Evolutionary conservation across 2,329 filamentous ascomycete genomes (phyloP).

Genomic region (Apiospora saccharicola): DNA sequence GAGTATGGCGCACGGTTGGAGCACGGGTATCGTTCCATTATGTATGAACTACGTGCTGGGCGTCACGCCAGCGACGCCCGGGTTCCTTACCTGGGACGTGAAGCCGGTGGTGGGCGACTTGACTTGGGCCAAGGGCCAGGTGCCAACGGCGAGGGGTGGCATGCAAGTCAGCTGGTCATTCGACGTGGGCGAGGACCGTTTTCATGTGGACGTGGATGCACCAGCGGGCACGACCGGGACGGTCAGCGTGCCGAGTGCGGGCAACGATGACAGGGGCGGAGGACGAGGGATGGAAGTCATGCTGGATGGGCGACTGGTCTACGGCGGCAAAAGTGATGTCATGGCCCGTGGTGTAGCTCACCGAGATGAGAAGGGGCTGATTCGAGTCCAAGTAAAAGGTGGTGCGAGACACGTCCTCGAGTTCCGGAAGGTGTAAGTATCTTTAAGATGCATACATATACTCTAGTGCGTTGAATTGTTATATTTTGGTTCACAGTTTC

Average conservation of each 20-base stretch:
- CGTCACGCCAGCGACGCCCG: slow-evolving; percentile 51
- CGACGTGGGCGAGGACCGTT: slow-evolving; percentile 25
- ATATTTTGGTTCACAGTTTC: not conserved
- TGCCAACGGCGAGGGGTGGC: slow-evolving; percentile 50
- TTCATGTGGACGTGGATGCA: slow-evolving; percentile 42
- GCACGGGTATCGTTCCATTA: slow-evolving; percentile 57
- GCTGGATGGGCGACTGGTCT: slow-evolving; percentile 24
- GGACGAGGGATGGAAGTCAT: not conserved
- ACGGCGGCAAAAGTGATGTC: not conserved
- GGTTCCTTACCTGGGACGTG: slow-evolving; percentile 51
- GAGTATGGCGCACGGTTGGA: slow-evolving; percentile 60
- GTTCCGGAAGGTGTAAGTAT: not conserved
- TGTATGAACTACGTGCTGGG: slow-evolving; percentile 56
- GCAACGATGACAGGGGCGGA: not conserved
- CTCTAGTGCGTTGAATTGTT: not conserved
- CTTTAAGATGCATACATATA: not conserved
- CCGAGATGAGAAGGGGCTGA: slow-evolving; percentile 25
- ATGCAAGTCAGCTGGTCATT: slow-evolving; percentile 50
- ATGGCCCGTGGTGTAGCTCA: not conserved
- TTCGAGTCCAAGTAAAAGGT: slow-evolving; percentile 19
- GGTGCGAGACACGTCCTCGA: slow-evolving; percentile 24
- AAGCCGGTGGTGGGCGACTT: slow-evolving; percentile 47
- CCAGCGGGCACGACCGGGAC: slow-evolving; percentile 42
- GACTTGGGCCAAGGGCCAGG: slow-evolving; percentile 52
- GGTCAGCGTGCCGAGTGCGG: slow-evolving; percentile 34